Conservation (phyloP, 2,329 filamentous ascomycete species). For the Colletotrichum liriopes region DNA sequence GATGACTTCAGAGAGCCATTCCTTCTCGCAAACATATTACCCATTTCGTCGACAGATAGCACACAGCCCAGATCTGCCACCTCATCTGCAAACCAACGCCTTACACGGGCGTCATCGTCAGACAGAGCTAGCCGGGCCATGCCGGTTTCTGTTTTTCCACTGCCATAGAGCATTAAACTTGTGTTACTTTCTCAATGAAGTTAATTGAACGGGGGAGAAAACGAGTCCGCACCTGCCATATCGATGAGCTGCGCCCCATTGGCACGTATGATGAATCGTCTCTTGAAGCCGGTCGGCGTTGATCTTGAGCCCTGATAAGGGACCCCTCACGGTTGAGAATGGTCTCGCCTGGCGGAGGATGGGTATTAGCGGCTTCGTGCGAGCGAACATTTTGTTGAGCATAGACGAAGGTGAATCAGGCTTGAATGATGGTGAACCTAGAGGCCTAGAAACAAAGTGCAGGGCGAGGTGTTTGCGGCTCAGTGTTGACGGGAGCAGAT, state of each 20-base stretch:
- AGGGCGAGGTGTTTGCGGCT: neutral
- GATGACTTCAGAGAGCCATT: slow-evolving; percentile 71
- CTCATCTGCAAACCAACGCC: slow-evolving; percentile 82
- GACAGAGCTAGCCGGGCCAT: slow-evolving; percentile 83
- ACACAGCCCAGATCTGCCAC: slow-evolving; percentile 76
- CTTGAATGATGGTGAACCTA: neutral
- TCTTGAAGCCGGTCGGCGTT: slow-evolving; percentile 49
- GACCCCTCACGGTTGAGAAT: slow-evolving; percentile 23
- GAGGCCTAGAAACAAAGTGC: rapidly evolving
- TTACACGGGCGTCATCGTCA: slow-evolving; percentile 78
- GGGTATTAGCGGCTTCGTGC: neutral
- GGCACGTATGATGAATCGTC: slow-evolving; percentile 52
- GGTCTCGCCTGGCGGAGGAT: slow-evolving; percentile 1
- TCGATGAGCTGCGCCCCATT: slow-evolving; percentile 51
- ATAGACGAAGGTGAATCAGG: too few relatives aligned
- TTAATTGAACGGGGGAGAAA: neutral
- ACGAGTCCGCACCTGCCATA: slow-evolving; percentile 48
- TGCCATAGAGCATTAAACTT: neutral
- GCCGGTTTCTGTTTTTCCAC: slow-evolving; percentile 70
- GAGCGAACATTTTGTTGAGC: neutral
- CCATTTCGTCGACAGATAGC: slow-evolving; percentile 81
- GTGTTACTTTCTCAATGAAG: neutral
- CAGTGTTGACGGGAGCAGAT: neutral
- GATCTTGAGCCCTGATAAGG: slow-evolving; percentile 46
- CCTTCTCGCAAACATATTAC: slow-evolving; percentile 84